Evolutionary conservation across 352 stramenopile genomes (phyloP).

Genomic region (Saprolegnia parasitica): DNA sequence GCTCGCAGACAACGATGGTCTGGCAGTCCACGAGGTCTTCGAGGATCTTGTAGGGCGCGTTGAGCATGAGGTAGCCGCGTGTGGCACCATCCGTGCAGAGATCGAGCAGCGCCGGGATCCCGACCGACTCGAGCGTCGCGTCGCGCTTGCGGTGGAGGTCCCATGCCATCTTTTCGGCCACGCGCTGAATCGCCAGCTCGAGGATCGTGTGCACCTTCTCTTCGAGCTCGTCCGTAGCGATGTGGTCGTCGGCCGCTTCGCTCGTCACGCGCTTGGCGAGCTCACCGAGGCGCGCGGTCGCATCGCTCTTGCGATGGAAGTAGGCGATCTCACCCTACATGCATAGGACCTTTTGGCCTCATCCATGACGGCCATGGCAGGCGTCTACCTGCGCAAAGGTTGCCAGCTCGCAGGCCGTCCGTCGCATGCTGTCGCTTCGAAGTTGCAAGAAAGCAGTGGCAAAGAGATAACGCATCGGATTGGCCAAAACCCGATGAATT

Average conservation of each 20-base stretch:
- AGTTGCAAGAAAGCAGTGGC: conserved; percentile 6
- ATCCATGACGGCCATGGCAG: background rate
- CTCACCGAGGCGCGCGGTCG: conserved; percentile 43
- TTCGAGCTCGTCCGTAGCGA: conserved; percentile 28
- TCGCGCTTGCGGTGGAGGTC: conserved; percentile 56
- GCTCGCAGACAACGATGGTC: conserved; percentile 81
- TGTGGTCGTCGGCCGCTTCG: background rate
- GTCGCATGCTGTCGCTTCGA: background rate
- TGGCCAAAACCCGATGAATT: background rate
- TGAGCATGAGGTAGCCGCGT: conserved; percentile 57
- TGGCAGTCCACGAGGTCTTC: conserved; percentile 85
- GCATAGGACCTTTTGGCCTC: background rate
- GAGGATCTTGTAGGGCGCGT: conserved; percentile 77
- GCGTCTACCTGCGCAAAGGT: conserved; percentile 6
- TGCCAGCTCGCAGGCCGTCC: background rate
- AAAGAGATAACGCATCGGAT: background rate
- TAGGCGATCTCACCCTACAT: conserved; percentile 47
- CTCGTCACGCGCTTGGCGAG: conserved; percentile 38
- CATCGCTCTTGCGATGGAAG: conserved; percentile 57
- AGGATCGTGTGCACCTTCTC: conserved; percentile 60
- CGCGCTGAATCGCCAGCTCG: conserved; percentile 70
- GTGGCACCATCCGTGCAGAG: conserved; percentile 75
- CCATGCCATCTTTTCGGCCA: conserved; percentile 78
- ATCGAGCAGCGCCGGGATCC: conserved; percentile 65
- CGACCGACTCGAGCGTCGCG: conserved; percentile 51